phyloP scores from a whole-genome alignment of 305 asterid genomes.

The Fraxinus platypoda region DNA sequence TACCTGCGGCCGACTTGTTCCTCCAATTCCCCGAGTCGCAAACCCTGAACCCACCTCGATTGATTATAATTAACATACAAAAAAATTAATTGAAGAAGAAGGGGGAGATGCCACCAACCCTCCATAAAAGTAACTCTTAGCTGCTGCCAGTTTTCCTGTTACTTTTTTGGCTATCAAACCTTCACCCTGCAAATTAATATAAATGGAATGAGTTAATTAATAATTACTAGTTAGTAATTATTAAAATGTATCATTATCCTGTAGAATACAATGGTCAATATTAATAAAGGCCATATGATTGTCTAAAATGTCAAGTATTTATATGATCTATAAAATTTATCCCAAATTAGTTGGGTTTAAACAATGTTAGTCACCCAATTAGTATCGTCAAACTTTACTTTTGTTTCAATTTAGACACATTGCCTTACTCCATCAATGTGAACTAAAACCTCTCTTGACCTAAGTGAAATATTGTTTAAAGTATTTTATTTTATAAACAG shows the following conservation, averaged over 20 bases:
- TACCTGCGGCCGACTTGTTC: slow-evolving; percentile 35
- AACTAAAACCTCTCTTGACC: too few relatives aligned
- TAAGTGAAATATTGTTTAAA: too few relatives aligned
- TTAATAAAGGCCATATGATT: not conserved
- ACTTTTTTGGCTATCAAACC: slow-evolving; percentile 37
- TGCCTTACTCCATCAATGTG: not conserved
- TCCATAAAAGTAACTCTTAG: slow-evolving; percentile 33
- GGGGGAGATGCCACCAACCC: slow-evolving; percentile 33
- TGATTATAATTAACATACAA: not conserved
- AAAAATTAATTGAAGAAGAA: not conserved
- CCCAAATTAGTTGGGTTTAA: not conserved
- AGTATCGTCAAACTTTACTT: too few relatives aligned
- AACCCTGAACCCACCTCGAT: slow-evolving; percentile 26
- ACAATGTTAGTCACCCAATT: not conserved
- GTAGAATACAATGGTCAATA: not conserved
- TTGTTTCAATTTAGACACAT: not conserved
- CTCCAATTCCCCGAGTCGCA: slow-evolving; percentile 34
- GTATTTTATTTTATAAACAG: too few relatives aligned
- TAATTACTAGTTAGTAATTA: not conserved
- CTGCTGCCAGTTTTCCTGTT: slow-evolving; percentile 38
- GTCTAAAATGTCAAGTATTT: not conserved
- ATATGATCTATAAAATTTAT: not conserved
- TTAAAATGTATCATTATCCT: not conserved
- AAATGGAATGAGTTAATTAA: not conserved
- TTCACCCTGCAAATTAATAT: slow-evolving; percentile 47